Conservation (phyloP, 2,329 filamentous ascomycete genomes). For the Helminthosporium solani region DNA sequence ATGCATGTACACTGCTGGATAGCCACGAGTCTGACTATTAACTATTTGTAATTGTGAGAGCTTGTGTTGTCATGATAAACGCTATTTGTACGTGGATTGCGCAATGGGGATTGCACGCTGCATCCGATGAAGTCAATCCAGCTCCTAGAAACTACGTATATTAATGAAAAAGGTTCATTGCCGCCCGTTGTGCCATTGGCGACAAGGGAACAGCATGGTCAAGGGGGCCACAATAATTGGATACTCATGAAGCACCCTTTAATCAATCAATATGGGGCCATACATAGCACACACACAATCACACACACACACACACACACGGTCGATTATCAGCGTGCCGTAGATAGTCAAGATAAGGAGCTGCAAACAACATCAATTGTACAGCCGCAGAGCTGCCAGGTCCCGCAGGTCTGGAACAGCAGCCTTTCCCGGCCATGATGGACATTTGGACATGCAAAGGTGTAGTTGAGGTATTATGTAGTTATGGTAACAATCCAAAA, state of each 20-base stretch:
- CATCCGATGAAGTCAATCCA: not conserved
- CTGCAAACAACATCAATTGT: not conserved
- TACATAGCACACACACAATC: not conserved
- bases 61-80: not conserved
- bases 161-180: not conserved
- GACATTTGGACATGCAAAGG: not conserved
- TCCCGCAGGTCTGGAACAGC: slow-evolving; percentile 4
- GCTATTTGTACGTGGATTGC: not conserved
- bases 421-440: not conserved
- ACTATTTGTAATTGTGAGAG: no score
- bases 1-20: no score
- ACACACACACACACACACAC: not conserved
- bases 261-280: not conserved
- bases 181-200: no score
- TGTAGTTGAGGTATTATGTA: no score
- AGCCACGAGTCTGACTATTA: no score
- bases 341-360: not conserved
- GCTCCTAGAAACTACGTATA: not conserved
- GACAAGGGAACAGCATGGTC: not conserved
- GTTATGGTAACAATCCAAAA: no score
- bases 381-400: slow-evolving; percentile 5
- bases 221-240: not conserved
- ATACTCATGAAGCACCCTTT: not conserved
- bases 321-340: slow-evolving; percentile 1
- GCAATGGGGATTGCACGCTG: not conserved